These are phyloP conservation scores for Apophysomyces trapeziformis DNA, from an alignment of 371 early-diverging fungal genomes.

Conservation along the genomic window DNA sequence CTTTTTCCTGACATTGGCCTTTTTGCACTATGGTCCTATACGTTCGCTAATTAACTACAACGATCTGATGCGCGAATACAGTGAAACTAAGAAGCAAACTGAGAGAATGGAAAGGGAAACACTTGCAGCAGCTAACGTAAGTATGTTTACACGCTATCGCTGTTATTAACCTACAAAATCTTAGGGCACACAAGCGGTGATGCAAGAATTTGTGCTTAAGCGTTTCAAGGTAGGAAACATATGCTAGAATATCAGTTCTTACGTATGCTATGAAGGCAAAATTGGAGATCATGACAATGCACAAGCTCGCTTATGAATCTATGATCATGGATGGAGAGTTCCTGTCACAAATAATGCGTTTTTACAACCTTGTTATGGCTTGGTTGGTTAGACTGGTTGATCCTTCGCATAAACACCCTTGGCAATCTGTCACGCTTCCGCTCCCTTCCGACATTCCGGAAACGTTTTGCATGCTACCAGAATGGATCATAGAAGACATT, in stretches of 20 bases:
- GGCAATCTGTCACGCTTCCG: constrained; percentile 56
- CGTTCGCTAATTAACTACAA: constrained; percentile 71
- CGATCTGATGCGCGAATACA: constrained; percentile 66
- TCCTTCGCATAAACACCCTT: constrained; percentile 59
- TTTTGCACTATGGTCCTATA: constrained; percentile 83
- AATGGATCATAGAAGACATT: constrained; percentile 92
- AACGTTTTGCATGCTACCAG: constrained; percentile 83
- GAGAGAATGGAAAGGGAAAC: constrained; percentile 60
- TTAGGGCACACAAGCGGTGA: constrained; percentile 45
- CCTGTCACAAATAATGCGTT: constrained; percentile 66
- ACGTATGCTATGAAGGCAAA: constrained; percentile 33
- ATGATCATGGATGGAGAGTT: constrained; percentile 74
- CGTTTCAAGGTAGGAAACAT: constrained; percentile 51
- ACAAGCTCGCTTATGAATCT: constrained; percentile 76
- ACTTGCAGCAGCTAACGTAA: constrained; percentile 43
- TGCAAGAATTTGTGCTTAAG: constrained; percentile 60
- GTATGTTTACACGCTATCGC: background rate
- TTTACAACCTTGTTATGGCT: constrained; percentile 84
- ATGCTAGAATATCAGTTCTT: background rate
- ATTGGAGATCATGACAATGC: constrained; percentile 60
- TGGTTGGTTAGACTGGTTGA: constrained; percentile 74
- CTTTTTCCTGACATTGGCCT: constrained; percentile 80
- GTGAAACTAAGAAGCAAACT: constrained; percentile 63
- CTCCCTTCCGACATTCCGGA: constrained; percentile 58
- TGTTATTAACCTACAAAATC: background rate